A percentile compares a stretch with the other conserved stretches of the same genome.
phyloP scores from a whole-genome alignment of 2,329 filamentous ascomycete genomes.

The Fusarium longipes region DNA sequence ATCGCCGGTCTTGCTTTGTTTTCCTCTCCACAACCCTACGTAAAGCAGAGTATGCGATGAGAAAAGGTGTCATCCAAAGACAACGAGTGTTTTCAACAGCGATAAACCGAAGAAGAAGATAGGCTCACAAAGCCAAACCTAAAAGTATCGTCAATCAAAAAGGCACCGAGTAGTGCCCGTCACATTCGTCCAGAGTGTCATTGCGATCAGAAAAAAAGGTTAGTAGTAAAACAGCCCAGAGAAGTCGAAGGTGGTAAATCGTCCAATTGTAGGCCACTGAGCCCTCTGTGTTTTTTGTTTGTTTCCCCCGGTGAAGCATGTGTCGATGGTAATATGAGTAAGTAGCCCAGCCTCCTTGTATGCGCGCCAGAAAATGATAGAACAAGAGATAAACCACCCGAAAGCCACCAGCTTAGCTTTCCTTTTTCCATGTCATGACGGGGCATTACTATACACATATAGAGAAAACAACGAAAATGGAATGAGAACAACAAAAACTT shows the following conservation, averaged over 20 bases:
- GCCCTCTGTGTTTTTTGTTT: conserved; percentile 15
- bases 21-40: conserved; percentile 63
- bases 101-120: conserved; percentile 24
- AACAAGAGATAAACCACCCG: neutral
- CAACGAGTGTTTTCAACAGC: conserved; percentile 36
- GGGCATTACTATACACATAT: conserved; percentile 44
- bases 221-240: conserved; percentile 42
- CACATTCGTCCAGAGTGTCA: conserved; percentile 41
- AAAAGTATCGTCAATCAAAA: conserved; percentile 15
- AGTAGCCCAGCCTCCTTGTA: conserved; percentile 10
- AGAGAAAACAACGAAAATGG: conserved; percentile 10
- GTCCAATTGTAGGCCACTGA: conserved; percentile 45
- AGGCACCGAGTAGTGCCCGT: conserved; percentile 5
- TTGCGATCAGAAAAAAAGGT: conserved; percentile 43
- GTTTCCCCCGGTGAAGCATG: conserved; percentile 29
- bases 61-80: conserved; percentile 55
- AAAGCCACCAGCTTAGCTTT: neutral
- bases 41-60: conserved; percentile 62
- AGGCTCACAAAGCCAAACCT: conserved; percentile 12
- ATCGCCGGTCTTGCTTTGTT: neutral
- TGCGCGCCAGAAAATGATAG: conserved; percentile 34
- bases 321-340: conserved; percentile 21
- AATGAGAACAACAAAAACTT: neutral
- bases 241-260: conserved; percentile 28
- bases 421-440: conserved; percentile 36